These are phyloP conservation scores for Phaffomyces thermotolerans DNA, from an alignment of 805 yeast genomes.

Conservation along the genomic window DNA sequence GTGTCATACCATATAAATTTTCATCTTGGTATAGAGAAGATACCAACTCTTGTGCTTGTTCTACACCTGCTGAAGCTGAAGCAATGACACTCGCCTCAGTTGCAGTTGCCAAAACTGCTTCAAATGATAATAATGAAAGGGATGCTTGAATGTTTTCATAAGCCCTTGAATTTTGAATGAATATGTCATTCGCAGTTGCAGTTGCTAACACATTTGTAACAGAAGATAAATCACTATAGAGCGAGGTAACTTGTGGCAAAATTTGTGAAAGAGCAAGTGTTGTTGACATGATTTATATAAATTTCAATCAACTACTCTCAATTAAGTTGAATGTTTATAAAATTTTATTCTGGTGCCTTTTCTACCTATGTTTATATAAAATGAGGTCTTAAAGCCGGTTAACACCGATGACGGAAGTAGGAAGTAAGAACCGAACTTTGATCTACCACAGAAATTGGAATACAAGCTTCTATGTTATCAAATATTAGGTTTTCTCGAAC, in stretches of 20 bases:
- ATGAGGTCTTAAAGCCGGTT: background rate
- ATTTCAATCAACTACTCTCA: too few relatives aligned
- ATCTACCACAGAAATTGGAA: too few relatives aligned
- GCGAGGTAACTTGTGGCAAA: conserved; percentile 13
- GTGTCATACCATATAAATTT: conserved; percentile 35
- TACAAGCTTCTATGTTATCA: too few relatives aligned
- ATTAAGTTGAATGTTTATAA: too few relatives aligned
- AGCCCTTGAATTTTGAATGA: conserved; percentile 15
- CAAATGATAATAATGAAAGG: conserved; percentile 7
- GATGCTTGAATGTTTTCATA: conserved; percentile 16
- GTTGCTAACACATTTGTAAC: conserved; percentile 15
- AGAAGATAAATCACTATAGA: conserved; percentile 9
- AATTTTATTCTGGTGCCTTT: too few relatives aligned
- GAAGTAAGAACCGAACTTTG: too few relatives aligned
- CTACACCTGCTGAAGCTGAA: conserved; percentile 9
- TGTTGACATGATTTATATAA: background rate
- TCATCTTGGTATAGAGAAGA: conserved; percentile 6
- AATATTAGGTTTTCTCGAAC: too few relatives aligned
- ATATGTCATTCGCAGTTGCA: conserved; percentile 6
- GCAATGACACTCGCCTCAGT: conserved; percentile 6
- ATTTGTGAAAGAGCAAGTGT: background rate
- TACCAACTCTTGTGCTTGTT: conserved; percentile 3
- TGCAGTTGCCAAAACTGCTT: conserved; percentile 11
- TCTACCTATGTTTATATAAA: too few relatives aligned
- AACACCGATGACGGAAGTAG: background rate